Conservation (phyloP, 78 protist species). For the Pigoraptor vietnamica region DNA sequence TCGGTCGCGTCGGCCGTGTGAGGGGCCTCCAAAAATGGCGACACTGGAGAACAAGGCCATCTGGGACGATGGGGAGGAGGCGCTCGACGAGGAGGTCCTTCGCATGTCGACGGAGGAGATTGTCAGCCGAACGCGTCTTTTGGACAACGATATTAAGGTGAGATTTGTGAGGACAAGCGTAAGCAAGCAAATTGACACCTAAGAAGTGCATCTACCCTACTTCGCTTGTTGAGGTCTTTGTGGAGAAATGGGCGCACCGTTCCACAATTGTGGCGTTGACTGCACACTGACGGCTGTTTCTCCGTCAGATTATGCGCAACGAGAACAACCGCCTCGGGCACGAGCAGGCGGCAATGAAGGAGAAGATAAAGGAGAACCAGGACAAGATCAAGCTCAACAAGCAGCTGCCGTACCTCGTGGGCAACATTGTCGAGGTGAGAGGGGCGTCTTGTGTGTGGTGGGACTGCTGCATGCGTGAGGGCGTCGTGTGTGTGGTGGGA, state of each 20-base stretch:
- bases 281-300: no score
- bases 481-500: no score
- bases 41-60: neutral
- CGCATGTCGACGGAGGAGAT: constrained; percentile 35
- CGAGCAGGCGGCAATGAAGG: constrained; percentile 54
- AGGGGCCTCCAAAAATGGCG: neutral
- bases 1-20: no score
- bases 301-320: constrained; percentile 10
- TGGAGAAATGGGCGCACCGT: no score
- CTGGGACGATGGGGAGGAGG: constrained; percentile 2
- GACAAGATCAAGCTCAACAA: constrained; percentile 91
- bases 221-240: no score
- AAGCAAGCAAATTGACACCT: neutral
- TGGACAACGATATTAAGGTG: constrained; percentile 58
- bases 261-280: neutral
- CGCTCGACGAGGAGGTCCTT: constrained; percentile 30
- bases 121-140: constrained; percentile 11
- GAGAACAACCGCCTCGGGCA: constrained; percentile 35
- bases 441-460: neutral
- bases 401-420: constrained; percentile 97
- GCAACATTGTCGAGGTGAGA: constrained; percentile 91
- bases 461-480: neutral
- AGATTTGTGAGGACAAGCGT: neutral
- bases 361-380: constrained; percentile 84
- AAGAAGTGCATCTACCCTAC: no score